Evolutionary conservation across 208 protist species (phyloP).

Genomic region (Trypanosoma conorhini): DNA sequence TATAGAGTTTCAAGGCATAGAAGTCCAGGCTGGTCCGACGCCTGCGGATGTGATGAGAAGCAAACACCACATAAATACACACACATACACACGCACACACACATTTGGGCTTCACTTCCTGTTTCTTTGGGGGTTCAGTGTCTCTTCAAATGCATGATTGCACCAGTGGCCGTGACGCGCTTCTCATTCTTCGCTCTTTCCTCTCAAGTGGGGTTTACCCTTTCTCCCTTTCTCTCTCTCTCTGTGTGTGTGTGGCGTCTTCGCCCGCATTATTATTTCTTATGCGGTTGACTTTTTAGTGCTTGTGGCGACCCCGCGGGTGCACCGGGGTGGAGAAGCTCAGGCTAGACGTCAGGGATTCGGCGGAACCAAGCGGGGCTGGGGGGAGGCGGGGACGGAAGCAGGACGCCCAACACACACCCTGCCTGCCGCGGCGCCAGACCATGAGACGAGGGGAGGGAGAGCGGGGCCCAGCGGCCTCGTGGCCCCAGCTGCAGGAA

Average conservation of each 20-base stretch:
- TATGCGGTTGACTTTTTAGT: too few species aligned
- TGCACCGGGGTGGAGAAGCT: too few species aligned
- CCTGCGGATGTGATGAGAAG: not conserved
- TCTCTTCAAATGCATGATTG: not conserved
- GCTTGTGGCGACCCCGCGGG: too few species aligned
- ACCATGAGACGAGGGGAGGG: not conserved
- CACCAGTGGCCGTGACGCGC: not conserved
- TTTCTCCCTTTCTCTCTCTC: not conserved
- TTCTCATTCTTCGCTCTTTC: not conserved
- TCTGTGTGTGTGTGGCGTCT: not conserved
- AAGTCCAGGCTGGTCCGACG: not conserved
- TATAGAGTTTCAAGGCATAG: not conserved
- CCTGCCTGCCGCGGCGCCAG: not conserved
- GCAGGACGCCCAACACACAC: not conserved
- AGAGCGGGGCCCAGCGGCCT: not conserved
- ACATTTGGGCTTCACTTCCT: not conserved
- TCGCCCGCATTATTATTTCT: too few species aligned
- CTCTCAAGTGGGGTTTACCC: not conserved
- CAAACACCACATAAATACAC: constrained; percentile 5
- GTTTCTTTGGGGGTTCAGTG: not conserved
- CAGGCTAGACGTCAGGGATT: not conserved
- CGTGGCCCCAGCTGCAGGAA: not conserved
- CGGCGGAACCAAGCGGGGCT: not conserved
- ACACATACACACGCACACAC: constrained; percentile 18
- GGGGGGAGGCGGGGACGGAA: not conserved